A percentile compares a stretch with the other conserved stretches of the same genome.
Evolutionary conservation across 352 stramenopile species (phyloP).

Genomic region (Elongisporangium anandrum): DNA sequence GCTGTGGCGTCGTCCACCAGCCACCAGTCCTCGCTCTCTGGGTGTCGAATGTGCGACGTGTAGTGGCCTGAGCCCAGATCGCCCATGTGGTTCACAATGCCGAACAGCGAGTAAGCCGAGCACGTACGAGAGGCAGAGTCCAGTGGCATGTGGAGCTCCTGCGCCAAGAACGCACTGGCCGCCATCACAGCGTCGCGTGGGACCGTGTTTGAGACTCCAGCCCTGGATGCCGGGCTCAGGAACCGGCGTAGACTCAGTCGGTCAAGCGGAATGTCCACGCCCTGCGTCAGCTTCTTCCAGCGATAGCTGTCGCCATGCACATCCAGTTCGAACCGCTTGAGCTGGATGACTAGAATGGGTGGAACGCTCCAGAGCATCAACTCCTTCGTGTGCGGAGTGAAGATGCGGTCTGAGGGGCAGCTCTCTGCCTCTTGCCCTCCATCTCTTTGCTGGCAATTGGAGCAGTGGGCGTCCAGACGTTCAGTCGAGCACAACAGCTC

Average conservation of each 20-base stretch:
- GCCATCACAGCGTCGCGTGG: constrained; percentile 7
- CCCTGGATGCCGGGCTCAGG: constrained; percentile 12
- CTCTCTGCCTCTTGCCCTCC: not conserved
- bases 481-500: constrained; percentile 44
- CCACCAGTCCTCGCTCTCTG: constrained; percentile 76
- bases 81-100: constrained; percentile 93
- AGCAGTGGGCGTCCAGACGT: constrained; percentile 34
- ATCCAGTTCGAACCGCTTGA: constrained; percentile 59
- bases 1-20: constrained; percentile 91
- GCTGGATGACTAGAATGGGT: constrained; percentile 53
- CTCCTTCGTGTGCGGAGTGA: constrained; percentile 38
- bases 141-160: constrained; percentile 35
- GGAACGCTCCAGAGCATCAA: constrained; percentile 51
- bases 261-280: constrained; percentile 91
- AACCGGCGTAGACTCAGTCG: constrained; percentile 72
- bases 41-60: constrained; percentile 47
- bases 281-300: constrained; percentile 79
- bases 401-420: not conserved
- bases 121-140: constrained; percentile 31
- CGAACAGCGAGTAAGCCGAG: constrained; percentile 90
- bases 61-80: constrained; percentile 94
- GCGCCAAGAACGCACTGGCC: constrained; percentile 25
- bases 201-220: constrained; percentile 10
- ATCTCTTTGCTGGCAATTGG: constrained; percentile 29
- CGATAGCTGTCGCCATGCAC: constrained; percentile 37